Conservation (phyloP, 176 grass and related monocot species). For the Carex cristatella region DNA sequence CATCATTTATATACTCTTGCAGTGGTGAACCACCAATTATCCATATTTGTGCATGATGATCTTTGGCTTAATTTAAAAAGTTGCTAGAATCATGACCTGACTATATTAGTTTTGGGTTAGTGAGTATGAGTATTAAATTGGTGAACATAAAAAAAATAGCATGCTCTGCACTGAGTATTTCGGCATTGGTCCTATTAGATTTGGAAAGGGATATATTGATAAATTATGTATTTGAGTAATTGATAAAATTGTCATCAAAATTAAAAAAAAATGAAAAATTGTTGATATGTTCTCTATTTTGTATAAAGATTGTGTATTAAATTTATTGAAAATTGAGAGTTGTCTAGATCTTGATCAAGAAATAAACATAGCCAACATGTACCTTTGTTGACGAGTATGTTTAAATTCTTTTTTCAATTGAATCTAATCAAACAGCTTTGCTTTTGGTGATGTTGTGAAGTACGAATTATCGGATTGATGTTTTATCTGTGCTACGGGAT, state of each 20-base stretch:
- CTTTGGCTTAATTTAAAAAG: neutral
- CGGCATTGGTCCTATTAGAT: no score
- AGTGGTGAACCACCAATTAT: neutral
- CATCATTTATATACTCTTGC: neutral
- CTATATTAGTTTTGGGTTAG: neutral
- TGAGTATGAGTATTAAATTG: neutral
- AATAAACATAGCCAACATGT: neutral
- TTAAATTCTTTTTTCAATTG: neutral
- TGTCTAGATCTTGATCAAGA: neutral
- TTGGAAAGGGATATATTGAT: no score
- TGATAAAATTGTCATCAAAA: neutral
- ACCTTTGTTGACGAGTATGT: neutral
- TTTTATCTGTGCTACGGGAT: no score
- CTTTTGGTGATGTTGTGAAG: neutral
- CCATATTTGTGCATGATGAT: neutral
- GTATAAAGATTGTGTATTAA: neutral
- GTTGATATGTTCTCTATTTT: neutral
- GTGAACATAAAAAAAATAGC: neutral
- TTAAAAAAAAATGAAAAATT: neutral
- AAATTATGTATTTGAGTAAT: neutral
- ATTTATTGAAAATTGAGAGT: neutral
- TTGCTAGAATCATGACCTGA: neutral
- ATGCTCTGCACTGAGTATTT: neutral
- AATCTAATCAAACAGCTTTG: neutral
- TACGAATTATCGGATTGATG: no score